Evolutionary conservation across 768 basidiomycete species (phyloP).

Genomic region (Naganishia friedmannii): DNA sequence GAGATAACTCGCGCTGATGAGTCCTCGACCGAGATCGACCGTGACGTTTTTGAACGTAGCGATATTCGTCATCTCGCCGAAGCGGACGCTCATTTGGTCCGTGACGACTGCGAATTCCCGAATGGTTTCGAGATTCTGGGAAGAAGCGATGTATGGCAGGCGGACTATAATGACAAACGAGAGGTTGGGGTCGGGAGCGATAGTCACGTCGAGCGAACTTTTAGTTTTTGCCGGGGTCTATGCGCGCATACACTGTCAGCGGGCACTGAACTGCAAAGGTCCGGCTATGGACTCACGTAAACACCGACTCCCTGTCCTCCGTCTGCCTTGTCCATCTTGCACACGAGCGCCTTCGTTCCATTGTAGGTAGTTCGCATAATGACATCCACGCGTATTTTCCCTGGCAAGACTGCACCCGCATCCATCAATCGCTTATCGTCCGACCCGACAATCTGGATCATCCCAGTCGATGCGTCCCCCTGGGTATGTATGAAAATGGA

Average conservation of each 20-base stretch:
- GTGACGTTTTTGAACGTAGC: conserved; percentile 38
- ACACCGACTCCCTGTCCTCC: conserved; percentile 43
- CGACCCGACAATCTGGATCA: conserved; percentile 42
- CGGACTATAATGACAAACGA: conserved; percentile 34
- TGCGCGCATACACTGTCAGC: background rate
- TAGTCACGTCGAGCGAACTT: conserved; percentile 19
- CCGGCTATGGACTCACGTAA: conserved; percentile 38
- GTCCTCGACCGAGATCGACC: conserved; percentile 36
- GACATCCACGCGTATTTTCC: conserved; percentile 44
- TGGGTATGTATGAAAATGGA: conserved; percentile 38
- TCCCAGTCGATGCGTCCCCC: conserved; percentile 43
- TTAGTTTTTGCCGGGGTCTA: conserved; percentile 19
- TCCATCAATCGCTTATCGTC: conserved; percentile 31
- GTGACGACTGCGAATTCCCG: conserved; percentile 27
- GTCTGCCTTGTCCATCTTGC: conserved; percentile 37
- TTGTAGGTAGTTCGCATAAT: conserved; percentile 37
- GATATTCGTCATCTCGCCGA: conserved; percentile 39
- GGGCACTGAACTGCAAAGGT: background rate
- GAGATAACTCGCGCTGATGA: conserved; percentile 39
- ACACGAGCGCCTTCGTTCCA: conserved; percentile 43
- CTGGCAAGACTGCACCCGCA: conserved; percentile 35
- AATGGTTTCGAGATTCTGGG: conserved; percentile 4
- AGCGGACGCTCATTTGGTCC: conserved; percentile 41
- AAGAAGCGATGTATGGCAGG: conserved; percentile 19
- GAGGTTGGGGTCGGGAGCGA: conserved; percentile 31